Evolutionary conservation across 2,329 filamentous ascomycete genomes (phyloP), one percentile per base, ranked within the genome.

Genomic region (Penicillium sp.): DNA sequence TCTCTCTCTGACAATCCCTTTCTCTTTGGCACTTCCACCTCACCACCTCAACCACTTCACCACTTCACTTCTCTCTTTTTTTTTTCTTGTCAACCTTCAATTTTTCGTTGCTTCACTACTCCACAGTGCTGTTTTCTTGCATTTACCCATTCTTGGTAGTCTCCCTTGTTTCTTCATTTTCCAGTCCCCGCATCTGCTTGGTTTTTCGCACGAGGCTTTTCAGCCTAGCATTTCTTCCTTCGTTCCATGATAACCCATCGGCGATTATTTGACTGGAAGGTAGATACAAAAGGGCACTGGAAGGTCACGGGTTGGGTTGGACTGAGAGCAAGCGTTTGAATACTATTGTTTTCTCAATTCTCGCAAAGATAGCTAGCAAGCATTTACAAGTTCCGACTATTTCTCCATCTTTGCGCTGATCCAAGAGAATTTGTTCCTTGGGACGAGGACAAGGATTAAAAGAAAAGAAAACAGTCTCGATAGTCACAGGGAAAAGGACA

Each of bases 321-420:
- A 65, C 66, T 66, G 68, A 67, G 63, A 63, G 62, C 61, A 65
- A 63, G 70, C 65, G 65, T 69, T 65, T 75, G 64, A 48, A 55
- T 55, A 47, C 38, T 72, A 71, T 66, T 72, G 72, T 67, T 72
- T 66, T 72, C 38, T 52, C 68, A 66, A 68, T 63, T 72, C 69
- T 71, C 71, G 69, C 71, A 63, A 72, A 73, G 67, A 72, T 77
- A 76, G 75, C 74, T 76, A 77, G 74, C 72, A 75, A 77, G 69
- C 73, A 76, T 76, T 76, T 73, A 75, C 72, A 75, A 74, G 65
- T 72, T 74, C 62, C 67, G 72, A 68, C 70, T 68, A 65, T 70
- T 68, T 69, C 68, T 72, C 67, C 68, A 70, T 70, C 67, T 71
- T 54, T 66, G 58, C 63, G 59, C 68, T 68, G 68, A 65, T 66